These are phyloP conservation scores for Sporobolomyces pararoseus DNA, from an alignment of 768 basidiomycete genomes.

Conservation along the genomic window DNA sequence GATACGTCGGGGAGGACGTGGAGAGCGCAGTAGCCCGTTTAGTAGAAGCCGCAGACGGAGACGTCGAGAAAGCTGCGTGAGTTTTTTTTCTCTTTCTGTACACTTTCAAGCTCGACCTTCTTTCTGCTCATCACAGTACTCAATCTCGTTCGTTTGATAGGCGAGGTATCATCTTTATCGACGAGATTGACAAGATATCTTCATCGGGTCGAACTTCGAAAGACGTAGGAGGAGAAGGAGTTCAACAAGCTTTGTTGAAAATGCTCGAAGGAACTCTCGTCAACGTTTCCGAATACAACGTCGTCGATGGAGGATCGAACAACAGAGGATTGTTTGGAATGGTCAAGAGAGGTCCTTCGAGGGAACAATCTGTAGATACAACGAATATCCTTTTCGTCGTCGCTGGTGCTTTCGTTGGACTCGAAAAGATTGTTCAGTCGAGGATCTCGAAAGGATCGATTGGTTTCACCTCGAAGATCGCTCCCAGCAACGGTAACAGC, in stretches of 20 bases:
- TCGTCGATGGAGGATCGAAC: conserved; percentile 42
- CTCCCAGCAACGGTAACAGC: conserved; percentile 48
- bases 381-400: conserved; percentile 90
- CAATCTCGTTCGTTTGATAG: too few relatives aligned
- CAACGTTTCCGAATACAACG: conserved; percentile 56
- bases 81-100: conserved; percentile 45
- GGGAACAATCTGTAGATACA: conserved; percentile 59
- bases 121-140: not conserved
- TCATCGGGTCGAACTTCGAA: conserved; percentile 56
- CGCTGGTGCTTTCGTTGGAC: conserved; percentile 80
- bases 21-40: conserved; percentile 84
- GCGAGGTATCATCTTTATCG: conserved; percentile 88
- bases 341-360: conserved; percentile 15
- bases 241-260: conserved; percentile 78
- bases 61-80: conserved; percentile 73
- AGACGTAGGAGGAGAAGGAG: conserved; percentile 93
- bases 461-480: conserved; percentile 64
- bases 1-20: conserved; percentile 88
- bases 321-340: conserved; percentile 39
- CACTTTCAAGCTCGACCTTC: too few relatives aligned
- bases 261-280: conserved; percentile 74
- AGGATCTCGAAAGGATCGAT: conserved; percentile 64
- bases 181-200: conserved; percentile 92
- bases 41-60: conserved; percentile 84
- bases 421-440: conserved; percentile 74